phyloP scores from a whole-genome alignment of 495 filamentous ascomycete genomes.

The Trichoderma parareesei region DNA sequence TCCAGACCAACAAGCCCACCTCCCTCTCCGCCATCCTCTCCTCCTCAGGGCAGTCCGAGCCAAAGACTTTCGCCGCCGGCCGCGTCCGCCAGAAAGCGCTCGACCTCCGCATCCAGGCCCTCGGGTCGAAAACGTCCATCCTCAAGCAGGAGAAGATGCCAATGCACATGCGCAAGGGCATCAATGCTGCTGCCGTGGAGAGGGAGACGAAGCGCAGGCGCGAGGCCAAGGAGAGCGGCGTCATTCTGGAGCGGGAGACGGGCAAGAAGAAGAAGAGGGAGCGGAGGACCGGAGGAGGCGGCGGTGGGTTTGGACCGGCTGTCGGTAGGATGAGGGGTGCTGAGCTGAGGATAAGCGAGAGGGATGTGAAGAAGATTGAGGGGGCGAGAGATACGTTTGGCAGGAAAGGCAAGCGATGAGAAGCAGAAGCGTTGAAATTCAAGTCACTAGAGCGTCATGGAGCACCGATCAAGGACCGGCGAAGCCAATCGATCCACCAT shows the following conservation, averaged over 20 bases:
- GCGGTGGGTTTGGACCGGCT: constrained; percentile 62
- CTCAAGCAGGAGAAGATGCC: constrained; percentile 77
- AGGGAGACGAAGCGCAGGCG: constrained; percentile 62
- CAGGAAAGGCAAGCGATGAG: constrained; percentile 15
- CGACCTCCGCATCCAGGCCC: constrained; percentile 69
- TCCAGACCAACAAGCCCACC: constrained; percentile 37
- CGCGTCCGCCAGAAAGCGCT: constrained; percentile 59
- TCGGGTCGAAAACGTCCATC: constrained; percentile 71
- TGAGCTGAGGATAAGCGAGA: constrained; percentile 67
- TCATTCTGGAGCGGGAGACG: constrained; percentile 68
- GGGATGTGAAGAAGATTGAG: constrained; percentile 65
- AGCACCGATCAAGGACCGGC: no score
- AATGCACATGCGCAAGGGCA: constrained; percentile 69
- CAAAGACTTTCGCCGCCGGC: constrained; percentile 28
- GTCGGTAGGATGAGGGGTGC: constrained; percentile 76
- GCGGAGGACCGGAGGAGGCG: constrained; percentile 42
- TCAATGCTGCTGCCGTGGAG: constrained; percentile 51
- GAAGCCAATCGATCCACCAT: background rate
- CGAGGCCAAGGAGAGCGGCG: constrained; percentile 83
- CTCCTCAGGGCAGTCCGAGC: constrained; percentile 12
- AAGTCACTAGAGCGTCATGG: background rate
- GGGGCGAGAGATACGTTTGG: constrained; percentile 25
- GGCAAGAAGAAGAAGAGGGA: constrained; percentile 33
- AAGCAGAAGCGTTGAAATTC: background rate
- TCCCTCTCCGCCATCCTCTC: constrained; percentile 11